These are phyloP conservation scores for Ophiostoma tasmaniense DNA, from an alignment of 2,329 filamentous ascomycete species.

Conservation along the genomic window DNA sequence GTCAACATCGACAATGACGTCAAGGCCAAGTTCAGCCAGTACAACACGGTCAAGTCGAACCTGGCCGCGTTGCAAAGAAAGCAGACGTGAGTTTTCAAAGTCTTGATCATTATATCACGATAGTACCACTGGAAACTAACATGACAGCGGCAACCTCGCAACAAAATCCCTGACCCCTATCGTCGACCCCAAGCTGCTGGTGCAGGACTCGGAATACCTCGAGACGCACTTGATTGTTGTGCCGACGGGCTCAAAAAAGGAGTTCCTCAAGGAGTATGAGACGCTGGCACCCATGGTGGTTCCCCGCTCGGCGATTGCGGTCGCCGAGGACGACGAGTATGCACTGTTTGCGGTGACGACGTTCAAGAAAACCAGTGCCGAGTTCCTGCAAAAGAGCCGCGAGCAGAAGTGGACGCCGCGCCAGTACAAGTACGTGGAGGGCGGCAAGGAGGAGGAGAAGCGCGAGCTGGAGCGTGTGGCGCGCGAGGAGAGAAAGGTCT, in stretches of 20 bases:
- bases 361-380: conserved; percentile 82
- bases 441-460: conserved; percentile 80
- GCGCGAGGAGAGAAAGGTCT: conserved; percentile 82
- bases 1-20: conserved; percentile 91
- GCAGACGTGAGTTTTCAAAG: conserved; percentile 57
- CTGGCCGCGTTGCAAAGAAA: conserved; percentile 74
- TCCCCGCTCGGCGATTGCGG: conserved; percentile 70
- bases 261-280: conserved; percentile 85
- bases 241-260: conserved; percentile 69
- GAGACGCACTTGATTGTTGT: conserved; percentile 92
- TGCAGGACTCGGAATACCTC: conserved; percentile 90
- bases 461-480: conserved; percentile 74
- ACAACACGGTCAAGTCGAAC: conserved; percentile 82
- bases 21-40: conserved; percentile 88
- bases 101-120: not conserved
- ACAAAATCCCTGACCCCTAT: conserved; percentile 90
- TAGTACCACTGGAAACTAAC: not conserved
- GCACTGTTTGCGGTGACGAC: conserved; percentile 79
- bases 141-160: conserved; percentile 71
- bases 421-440: conserved; percentile 88
- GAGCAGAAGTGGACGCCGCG: conserved; percentile 92
- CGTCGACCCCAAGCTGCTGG: conserved; percentile 68
- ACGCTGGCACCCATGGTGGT: conserved; percentile 86
- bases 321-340: conserved; percentile 85
- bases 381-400: conserved; percentile 86